Evolutionary conservation across 768 basidiomycete genomes (phyloP).

Genomic region (Kwoniella botswanensis): DNA sequence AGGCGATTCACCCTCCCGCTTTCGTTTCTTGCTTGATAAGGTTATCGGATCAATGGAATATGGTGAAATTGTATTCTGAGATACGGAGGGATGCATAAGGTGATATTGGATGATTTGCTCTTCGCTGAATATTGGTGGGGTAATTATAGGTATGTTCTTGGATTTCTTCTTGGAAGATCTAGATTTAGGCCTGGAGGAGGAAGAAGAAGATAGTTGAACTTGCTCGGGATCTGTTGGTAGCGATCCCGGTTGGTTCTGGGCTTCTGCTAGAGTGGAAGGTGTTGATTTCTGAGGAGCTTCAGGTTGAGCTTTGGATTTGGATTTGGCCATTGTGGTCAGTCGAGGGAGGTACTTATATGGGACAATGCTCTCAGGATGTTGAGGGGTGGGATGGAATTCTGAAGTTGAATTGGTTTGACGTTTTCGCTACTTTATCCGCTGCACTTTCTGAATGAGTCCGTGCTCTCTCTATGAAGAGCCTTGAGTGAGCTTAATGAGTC

Average conservation of each 20-base stretch:
- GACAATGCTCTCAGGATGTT: not conserved
- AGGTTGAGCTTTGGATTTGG: conserved; percentile 1
- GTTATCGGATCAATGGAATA: not conserved
- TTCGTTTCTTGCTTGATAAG: not conserved
- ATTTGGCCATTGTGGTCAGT: not conserved
- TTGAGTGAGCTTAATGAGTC: no score
- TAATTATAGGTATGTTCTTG: not conserved
- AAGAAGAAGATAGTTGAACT: not conserved
- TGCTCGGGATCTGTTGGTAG: no score
- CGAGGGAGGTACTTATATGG: not conserved
- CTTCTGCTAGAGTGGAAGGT: not conserved
- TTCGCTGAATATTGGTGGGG: conserved; percentile 13
- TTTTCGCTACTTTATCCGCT: no score
- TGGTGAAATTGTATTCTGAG: not conserved
- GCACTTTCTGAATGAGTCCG: no score
- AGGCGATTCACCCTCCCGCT: conserved; percentile 9
- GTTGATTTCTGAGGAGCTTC: not conserved
- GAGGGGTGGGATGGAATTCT: not conserved
- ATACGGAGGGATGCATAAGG: conserved; percentile 6
- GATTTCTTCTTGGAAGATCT: not conserved
- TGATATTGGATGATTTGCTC: conserved; percentile 23
- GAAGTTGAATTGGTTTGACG: no score
- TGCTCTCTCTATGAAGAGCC: no score
- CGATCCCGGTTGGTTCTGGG: no score
- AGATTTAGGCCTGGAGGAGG: not conserved